A percentile compares a stretch with the other conserved stretches of the same genome.
These are phyloP conservation scores for Coemansia sp. DNA, from an alignment of 192 early-diverging fungal genomes.

Conservation along the genomic window DNA sequence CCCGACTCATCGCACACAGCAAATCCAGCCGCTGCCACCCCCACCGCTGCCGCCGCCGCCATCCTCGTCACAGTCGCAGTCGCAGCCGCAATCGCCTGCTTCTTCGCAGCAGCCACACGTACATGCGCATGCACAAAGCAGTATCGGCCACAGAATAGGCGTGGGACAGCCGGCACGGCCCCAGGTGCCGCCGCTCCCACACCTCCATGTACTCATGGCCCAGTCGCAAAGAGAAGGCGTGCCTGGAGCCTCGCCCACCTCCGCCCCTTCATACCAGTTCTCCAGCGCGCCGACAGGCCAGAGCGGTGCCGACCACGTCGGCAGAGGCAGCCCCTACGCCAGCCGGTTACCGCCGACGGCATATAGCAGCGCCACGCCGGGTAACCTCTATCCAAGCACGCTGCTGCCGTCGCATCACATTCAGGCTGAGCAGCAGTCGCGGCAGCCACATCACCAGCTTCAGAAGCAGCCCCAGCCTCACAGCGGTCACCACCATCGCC, in stretches of 20 bases:
- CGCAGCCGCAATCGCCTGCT: not conserved
- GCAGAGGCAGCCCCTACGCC: not conserved
- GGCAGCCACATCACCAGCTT: constrained; percentile 7
- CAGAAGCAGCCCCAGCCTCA: constrained; percentile 7
- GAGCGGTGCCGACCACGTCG: not conserved
- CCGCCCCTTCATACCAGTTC: not conserved
- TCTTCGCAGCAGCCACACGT: not conserved
- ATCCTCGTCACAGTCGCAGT: not conserved
- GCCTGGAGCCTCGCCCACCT: not conserved
- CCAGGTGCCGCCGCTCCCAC: constrained; percentile 6
- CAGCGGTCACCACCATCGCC: constrained; percentile 7
- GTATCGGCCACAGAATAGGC: not conserved
- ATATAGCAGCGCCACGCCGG: not conserved
- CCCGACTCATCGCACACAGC: constrained; percentile 8
- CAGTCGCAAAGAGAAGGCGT: constrained; percentile 1
- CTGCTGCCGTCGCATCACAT: constrained; percentile 27
- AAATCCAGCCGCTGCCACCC: not conserved
- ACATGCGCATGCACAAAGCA: not conserved
- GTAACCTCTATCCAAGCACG: constrained; percentile 26
- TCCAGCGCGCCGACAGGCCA: not conserved
- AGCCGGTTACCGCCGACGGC: not conserved
- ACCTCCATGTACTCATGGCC: constrained; percentile 4
- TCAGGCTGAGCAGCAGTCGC: not conserved
- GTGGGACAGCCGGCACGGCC: not conserved
- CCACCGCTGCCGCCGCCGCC: constrained; percentile 5